phyloP scores from a whole-genome alignment of 1,284 basidiomycete genomes.

The Anthracocystis walkeri region DNA sequence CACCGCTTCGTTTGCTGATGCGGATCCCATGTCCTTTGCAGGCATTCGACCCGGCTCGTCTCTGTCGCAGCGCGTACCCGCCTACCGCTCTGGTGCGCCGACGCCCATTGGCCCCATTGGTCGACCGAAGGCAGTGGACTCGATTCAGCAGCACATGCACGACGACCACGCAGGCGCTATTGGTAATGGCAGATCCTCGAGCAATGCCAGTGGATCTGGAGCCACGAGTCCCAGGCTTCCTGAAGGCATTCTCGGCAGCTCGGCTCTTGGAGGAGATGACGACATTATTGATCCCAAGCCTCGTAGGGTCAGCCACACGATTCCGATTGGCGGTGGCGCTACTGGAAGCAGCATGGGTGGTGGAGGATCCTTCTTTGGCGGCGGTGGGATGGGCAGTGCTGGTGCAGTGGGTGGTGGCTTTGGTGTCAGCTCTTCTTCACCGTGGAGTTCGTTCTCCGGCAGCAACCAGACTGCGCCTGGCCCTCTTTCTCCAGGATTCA shows the following conservation, averaged over 20 bases:
- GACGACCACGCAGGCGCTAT: slow-evolving; percentile 40
- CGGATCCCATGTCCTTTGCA: slow-evolving; percentile 46
- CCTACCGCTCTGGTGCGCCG: slow-evolving; percentile 43
- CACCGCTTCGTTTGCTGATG: slow-evolving; percentile 44
- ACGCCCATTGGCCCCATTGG: slow-evolving; percentile 67
- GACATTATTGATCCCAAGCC: slow-evolving; percentile 66
- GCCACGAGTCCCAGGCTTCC: slow-evolving; percentile 48
- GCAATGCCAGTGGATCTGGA: slow-evolving; percentile 47
- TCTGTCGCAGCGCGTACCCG: slow-evolving; percentile 45
- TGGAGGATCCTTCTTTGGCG: slow-evolving; percentile 43
- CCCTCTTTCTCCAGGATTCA: slow-evolving; percentile 37
- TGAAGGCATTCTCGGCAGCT: slow-evolving; percentile 67
- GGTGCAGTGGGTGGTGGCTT: slow-evolving; percentile 42
- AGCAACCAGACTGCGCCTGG: slow-evolving; percentile 43
- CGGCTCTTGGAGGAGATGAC: slow-evolving; percentile 68
- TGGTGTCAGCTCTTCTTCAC: slow-evolving; percentile 45
- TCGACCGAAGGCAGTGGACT: slow-evolving; percentile 55
- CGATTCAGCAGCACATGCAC: slow-evolving; percentile 38
- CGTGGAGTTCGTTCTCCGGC: slow-evolving; percentile 48
- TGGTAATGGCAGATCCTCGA: slow-evolving; percentile 48
- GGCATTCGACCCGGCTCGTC: slow-evolving; percentile 49
- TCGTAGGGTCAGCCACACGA: slow-evolving; percentile 56
- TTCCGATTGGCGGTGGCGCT: slow-evolving; percentile 48
- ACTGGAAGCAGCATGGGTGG: slow-evolving; percentile 38
- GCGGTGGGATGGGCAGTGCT: slow-evolving; percentile 18